phyloP scores from a whole-genome alignment of 192 early-diverging fungal genomes.

The Anaeromyces robustus region DNA sequence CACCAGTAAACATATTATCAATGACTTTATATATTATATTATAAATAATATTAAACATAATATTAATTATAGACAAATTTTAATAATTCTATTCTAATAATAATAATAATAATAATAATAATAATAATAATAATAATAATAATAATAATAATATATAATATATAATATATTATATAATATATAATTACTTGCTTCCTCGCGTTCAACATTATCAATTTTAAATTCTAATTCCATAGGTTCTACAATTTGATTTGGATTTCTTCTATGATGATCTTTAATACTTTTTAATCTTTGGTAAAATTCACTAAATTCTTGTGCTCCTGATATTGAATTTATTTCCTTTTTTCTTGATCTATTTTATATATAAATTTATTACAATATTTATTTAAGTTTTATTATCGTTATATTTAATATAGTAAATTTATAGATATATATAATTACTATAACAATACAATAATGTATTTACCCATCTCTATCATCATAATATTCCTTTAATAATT shows the following conservation, averaged over 20 bases:
- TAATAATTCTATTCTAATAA: too few relatives aligned
- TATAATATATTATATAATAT: slow-evolving; percentile 3
- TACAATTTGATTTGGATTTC: slow-evolving; percentile 57
- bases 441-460: too few relatives aligned
- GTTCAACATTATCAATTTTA: slow-evolving; percentile 24
- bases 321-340: slow-evolving; percentile 56
- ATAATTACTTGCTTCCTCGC: slow-evolving; percentile 17
- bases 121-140: too few relatives aligned
- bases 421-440: too few relatives aligned
- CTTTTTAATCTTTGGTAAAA: slow-evolving; percentile 72
- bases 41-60: slow-evolving; percentile 2
- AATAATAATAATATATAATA: not conserved
- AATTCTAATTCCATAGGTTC: slow-evolving; percentile 72
- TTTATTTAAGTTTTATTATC: too few relatives aligned
- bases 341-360: slow-evolving; percentile 33
- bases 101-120: not conserved
- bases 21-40: slow-evolving; percentile 29
- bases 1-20: slow-evolving; percentile 83
- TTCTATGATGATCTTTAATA: slow-evolving; percentile 66
- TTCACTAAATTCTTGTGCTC: slow-evolving; percentile 53
- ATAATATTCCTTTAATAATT: slow-evolving; percentile 46
- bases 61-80: too few relatives aligned
- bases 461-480: slow-evolving; percentile 53
- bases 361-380: not conserved
- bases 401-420: too few relatives aligned